Percentiles rank a stretch among this genome's conserved stretches.
These are phyloP conservation scores for Sugiyamaella americana DNA, from an alignment of 805 yeast species.

Conservation along the genomic window DNA sequence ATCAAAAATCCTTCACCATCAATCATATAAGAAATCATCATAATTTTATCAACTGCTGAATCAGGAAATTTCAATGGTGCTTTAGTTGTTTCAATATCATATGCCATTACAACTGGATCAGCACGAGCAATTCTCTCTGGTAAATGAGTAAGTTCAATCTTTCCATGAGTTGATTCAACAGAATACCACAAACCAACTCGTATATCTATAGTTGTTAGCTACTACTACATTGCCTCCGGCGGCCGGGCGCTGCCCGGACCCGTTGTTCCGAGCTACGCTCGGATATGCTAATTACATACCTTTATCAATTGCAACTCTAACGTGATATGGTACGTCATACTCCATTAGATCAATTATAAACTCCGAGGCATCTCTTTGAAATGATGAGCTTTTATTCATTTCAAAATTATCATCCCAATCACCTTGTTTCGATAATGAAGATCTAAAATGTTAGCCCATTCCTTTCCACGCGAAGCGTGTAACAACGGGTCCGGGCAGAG, in stretches of 20 bases:
- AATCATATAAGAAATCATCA: constrained; percentile 99
- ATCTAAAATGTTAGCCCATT: constrained; percentile 1
- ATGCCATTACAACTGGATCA: constrained; percentile 94
- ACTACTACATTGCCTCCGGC: background rate
- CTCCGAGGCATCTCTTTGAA: constrained; percentile 47
- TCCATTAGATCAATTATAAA: constrained; percentile 76
- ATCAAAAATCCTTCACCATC: constrained; percentile 95
- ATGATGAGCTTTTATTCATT: background rate
- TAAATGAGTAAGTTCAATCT: constrained; percentile 50
- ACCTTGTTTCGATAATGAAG: constrained; percentile 1
- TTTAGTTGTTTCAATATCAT: constrained; percentile 96
- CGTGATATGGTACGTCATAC: constrained; percentile 95
- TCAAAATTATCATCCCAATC: constrained; percentile 9
- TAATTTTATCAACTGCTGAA: constrained; percentile 79
- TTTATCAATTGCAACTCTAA: constrained; percentile 88
- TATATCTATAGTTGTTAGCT: constrained; percentile 36
- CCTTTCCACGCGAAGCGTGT: too few relatives aligned
- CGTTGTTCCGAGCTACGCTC: background rate
- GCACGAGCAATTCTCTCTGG: constrained; percentile 85
- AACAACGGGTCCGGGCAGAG: too few relatives aligned
- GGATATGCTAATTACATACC: constrained; percentile 18
- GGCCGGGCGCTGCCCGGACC: background rate
- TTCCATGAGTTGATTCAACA: constrained; percentile 58
- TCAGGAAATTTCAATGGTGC: constrained; percentile 96
- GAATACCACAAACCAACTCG: constrained; percentile 96